Conservation (phyloP, 345 rosid species). For the Citrus hindsii region DNA sequence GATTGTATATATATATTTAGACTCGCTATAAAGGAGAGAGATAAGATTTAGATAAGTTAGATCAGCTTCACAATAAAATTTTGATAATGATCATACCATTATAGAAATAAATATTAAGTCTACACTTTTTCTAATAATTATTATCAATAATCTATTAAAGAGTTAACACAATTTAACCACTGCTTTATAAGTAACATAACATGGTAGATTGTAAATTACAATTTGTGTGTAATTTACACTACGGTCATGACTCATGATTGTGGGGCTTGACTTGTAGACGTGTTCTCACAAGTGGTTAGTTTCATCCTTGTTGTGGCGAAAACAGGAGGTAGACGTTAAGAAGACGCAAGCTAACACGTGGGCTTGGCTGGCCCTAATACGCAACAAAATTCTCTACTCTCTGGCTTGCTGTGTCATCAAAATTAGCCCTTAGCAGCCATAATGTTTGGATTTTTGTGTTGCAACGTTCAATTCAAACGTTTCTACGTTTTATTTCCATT, state of each 20-base stretch:
- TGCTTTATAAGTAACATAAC: too few species aligned
- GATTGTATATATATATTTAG: too few species aligned
- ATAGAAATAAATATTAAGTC: too few species aligned
- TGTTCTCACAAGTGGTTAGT: neutral
- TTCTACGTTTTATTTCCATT: neutral
- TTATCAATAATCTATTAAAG: too few species aligned
- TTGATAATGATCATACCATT: accelerated
- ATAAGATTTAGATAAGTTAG: too few species aligned
- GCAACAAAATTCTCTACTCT: neutral
- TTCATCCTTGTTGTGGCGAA: neutral
- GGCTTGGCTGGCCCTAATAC: neutral
- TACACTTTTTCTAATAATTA: too few species aligned
- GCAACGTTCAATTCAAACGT: neutral
- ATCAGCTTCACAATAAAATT: too few species aligned
- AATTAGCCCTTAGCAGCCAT: neutral
- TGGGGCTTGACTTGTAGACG: conserved; percentile 17
- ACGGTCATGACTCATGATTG: conserved; percentile 19
- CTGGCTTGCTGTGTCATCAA: neutral
- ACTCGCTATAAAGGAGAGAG: too few species aligned
- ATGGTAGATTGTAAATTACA: too few species aligned
- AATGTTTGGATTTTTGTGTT: too few species aligned
- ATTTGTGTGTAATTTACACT: too few species aligned
- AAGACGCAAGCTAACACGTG: conserved; percentile 30
- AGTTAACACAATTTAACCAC: too few species aligned
- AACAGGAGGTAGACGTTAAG: conserved; percentile 7